Base-by-base conservation (phyloP, 2,329 filamentous ascomycete species). In the Grosmannia clavigera region DNA sequence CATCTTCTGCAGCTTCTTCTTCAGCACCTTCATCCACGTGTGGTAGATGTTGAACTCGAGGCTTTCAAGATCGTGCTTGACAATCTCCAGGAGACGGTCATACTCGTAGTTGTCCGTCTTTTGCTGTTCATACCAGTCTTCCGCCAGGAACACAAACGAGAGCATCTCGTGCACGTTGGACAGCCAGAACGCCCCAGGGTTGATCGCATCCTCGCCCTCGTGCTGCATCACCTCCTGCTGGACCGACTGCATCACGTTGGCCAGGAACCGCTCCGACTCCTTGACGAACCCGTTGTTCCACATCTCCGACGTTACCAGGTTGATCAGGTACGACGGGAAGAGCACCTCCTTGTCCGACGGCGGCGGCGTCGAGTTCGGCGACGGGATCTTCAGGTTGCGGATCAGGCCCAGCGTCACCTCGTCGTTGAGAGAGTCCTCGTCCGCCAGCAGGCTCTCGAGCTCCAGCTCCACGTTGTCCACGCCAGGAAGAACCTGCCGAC, bases 271-370 rank as follows among this genome's bases (percentile, higher is more conserved):
- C 75, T 99, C 94, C 4, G 94, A 97, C 75, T 99, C 94, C 78
- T 99, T 99, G 68, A 99, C 94, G 70, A 96, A 99, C 55, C 94
- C 94, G 68, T 99, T 99, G 78, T 99, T 99, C 94, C 94, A 99
- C 94, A 99, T 99, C 77, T 99, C 94, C 19, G 92, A 97, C 14
- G 94, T 99, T 64, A 99, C 94, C 63, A 99, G 81, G 74, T 99
- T 99, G 79, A 99, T 99, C 67, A 99, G 85, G 73, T 97, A 99
- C 11, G 94, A 92, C 40, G 94, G 94, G 86, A 99, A 99, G 58
- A 99, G 81, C 27, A 99, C 92, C 73, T 99, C 94, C 78, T 99
- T 99, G 75, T 99, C 94, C 22, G 91, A 96, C 12, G 94, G 92
- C 58, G 92, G 87, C 25, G 92, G 92, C 58, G 84, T 92, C 40